Percentiles rank a stretch among this genome's conserved stretches.
phyloP scores from a whole-genome alignment of 768 basidiomycete species.

The Hygrocybe punicea region DNA sequence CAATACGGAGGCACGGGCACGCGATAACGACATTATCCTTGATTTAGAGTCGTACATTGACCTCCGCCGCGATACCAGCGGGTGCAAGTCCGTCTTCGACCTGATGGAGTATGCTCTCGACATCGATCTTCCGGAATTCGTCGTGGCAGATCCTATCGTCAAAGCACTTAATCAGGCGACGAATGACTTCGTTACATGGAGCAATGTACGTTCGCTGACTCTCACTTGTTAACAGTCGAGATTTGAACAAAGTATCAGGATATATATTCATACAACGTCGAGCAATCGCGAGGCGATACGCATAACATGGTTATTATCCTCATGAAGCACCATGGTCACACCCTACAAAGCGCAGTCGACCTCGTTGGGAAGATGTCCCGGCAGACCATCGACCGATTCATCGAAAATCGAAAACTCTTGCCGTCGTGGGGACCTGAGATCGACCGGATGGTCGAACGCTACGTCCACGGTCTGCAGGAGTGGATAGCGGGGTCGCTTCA shows the following conservation, averaged over 20 bases:
- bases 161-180: constrained; percentile 44
- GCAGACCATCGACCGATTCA: constrained; percentile 31
- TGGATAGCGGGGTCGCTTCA: constrained; percentile 36
- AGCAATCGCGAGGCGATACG: constrained; percentile 39
- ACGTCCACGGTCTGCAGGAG: constrained; percentile 38
- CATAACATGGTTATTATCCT: constrained; percentile 45
- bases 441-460: constrained; percentile 31
- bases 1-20: constrained; percentile 42
- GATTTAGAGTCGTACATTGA: constrained; percentile 52
- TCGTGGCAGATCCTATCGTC: constrained; percentile 49
- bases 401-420: constrained; percentile 23
- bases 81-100: constrained; percentile 48
- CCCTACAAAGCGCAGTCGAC: constrained; percentile 37
- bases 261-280: constrained; percentile 40
- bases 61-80: constrained; percentile 54
- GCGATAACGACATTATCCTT: constrained; percentile 34
- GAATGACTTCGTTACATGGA: constrained; percentile 52
- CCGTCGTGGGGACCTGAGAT: constrained; percentile 37
- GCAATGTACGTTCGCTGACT: constrained; percentile 29
- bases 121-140: constrained; percentile 52
- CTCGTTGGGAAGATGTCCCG: constrained; percentile 36
- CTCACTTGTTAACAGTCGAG: neutral
- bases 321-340: constrained; percentile 35
- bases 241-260: constrained; percentile 24
- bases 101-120: constrained; percentile 51